phyloP scores from a whole-genome alignment of 2,329 filamentous ascomycete genomes.

The Eutypella sp. region DNA sequence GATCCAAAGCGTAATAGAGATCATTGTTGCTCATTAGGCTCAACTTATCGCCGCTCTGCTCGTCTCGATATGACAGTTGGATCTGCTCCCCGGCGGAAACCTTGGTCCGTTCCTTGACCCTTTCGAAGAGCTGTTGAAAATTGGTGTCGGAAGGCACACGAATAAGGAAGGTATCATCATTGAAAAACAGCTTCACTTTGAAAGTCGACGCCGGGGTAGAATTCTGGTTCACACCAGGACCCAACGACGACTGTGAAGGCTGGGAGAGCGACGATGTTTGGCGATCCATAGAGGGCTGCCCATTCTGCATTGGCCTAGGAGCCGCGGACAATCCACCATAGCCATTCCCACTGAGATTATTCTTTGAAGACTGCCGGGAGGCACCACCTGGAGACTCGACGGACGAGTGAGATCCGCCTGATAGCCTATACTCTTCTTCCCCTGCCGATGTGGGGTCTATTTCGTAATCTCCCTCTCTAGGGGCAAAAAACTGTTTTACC shows the following conservation, averaged over 20 bases:
- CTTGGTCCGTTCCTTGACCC: conserved; percentile 79
- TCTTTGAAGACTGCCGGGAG: conserved; percentile 61
- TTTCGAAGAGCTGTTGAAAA: conserved; percentile 73
- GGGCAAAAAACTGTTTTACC: conserved; percentile 86
- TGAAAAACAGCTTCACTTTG: conserved; percentile 94
- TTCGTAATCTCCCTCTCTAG: conserved; percentile 87
- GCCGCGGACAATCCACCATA: conserved; percentile 51
- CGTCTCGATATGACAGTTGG: conserved; percentile 80
- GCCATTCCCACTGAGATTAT: conserved; percentile 55
- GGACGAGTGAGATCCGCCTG: conserved; percentile 64
- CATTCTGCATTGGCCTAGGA: conserved; percentile 38
- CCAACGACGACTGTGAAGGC: conserved; percentile 52
- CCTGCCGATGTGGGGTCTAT: conserved; percentile 67
- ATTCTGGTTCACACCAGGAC: conserved; percentile 41
- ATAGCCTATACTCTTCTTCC: conserved; percentile 67
- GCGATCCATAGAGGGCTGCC: conserved; percentile 36
- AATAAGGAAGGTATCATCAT: conserved; percentile 87
- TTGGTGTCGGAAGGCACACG: conserved; percentile 77
- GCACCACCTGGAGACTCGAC: conserved; percentile 56
- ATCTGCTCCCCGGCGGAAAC: conserved; percentile 65
- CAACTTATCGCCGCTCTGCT: conserved; percentile 68
- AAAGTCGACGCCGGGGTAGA: conserved; percentile 50
- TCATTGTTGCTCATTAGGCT: conserved; percentile 76
- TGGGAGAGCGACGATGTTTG: conserved; percentile 46
- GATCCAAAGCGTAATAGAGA: conserved; percentile 70